Evolutionary conservation across 345 rosid genomes (phyloP), one percentile per base, ranked within the genome.

Genomic region (Citrus mangshanensis): DNA sequence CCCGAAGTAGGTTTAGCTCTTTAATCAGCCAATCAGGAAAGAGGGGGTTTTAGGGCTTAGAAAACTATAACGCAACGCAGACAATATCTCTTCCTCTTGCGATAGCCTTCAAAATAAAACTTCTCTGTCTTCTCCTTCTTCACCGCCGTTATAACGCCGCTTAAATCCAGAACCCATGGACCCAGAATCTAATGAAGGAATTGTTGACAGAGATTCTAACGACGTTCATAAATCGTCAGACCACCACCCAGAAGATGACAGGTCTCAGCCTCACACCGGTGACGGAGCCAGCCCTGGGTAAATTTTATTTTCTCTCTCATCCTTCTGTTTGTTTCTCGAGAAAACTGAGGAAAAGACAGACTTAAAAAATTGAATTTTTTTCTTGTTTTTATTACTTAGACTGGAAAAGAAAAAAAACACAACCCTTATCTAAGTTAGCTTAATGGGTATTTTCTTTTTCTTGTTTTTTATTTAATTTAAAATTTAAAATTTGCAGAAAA

Each of bases 251-350:
- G 92, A 85, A 12, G 89, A 88, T 22, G 87, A 89, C 78, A 87
- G 77, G 89, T 82, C 91, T 80, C 91, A 84, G 7, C 87, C 87
- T 70, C 93, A 82, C 79, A 76, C 89, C 22, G 91, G 92, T 3
- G 89, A 90, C 71, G 95, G 92, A 82, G 89, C 92, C 27, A 91
- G 94, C 54, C 92, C 93, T 8, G 95, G 92, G 97, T 93, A 85
- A 38, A 13, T 46, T 46, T 46, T 46, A 46, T 46, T 46, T 49
- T 27, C 54, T 51, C 78, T 63, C 37, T 76, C 4, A 46, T 46
- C 7, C 25, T 65, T 78, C 4, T 75, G 72, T 65, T 28, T 81
- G 40, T 61, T 82, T 74, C 62, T 68, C 21, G 24, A 56, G 73
- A 77, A 81, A 74, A 46, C 27, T 9, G 6, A 13, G 24, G 24